phyloP scores from a whole-genome alignment of 768 basidiomycete species.

The Lanmaoa rubissima region DNA sequence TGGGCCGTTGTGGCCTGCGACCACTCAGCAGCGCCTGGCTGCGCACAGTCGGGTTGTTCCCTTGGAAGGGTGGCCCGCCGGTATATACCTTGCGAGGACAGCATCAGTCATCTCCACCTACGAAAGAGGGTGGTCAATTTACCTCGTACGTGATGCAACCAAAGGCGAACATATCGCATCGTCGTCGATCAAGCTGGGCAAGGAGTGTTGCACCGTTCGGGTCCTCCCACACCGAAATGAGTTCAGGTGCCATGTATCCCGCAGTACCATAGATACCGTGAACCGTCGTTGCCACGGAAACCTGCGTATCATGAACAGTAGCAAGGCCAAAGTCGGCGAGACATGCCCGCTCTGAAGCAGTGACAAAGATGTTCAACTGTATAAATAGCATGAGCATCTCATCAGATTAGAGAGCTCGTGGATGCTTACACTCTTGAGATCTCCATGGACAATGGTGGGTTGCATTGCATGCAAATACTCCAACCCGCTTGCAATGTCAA shows the following conservation, averaged over 20 bases:
- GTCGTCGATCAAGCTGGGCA: slow-evolving; percentile 23
- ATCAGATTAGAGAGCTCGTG: background rate
- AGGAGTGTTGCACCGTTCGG: slow-evolving; percentile 10
- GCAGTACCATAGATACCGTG: slow-evolving; percentile 20
- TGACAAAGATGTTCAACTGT: slow-evolving; percentile 32
- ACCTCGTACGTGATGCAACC: slow-evolving; percentile 37
- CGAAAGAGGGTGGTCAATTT: background rate
- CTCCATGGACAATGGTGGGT: slow-evolving; percentile 43
- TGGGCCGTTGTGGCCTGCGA: slow-evolving; percentile 19
- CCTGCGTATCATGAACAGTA: slow-evolving; percentile 15
- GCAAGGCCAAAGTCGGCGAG: slow-evolving; percentile 34
- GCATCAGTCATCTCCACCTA: background rate
- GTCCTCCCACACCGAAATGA: slow-evolving; percentile 12
- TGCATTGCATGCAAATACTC: slow-evolving; percentile 38
- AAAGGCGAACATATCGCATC: slow-evolving; percentile 36
- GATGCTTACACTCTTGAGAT: slow-evolving; percentile 40
- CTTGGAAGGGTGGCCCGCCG: slow-evolving; percentile 25
- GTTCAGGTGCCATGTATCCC: slow-evolving; percentile 31
- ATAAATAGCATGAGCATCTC: background rate
- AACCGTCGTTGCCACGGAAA: slow-evolving; percentile 13
- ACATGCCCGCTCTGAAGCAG: slow-evolving; percentile 26
- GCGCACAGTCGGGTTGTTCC: slow-evolving; percentile 14
- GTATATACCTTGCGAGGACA: slow-evolving; percentile 27
- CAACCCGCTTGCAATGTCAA: slow-evolving; percentile 38
- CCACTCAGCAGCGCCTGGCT: slow-evolving; percentile 17